Evolutionary conservation across 495 filamentous ascomycete species (phyloP).

Genomic region (Aspergillus indologenus): DNA sequence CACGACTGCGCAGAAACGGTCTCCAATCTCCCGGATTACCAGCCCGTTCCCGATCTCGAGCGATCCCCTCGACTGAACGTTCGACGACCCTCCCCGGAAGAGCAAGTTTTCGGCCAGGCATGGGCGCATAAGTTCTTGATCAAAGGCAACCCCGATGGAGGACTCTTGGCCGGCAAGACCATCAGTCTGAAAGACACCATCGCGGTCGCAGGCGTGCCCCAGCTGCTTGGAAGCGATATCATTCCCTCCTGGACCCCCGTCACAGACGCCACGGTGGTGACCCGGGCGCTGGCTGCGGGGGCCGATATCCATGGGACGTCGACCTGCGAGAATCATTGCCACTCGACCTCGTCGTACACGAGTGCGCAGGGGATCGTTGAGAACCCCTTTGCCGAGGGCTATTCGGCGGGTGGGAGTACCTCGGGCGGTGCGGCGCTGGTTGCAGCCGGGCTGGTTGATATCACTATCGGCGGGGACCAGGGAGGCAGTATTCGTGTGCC

Average conservation of each 20-base stretch:
- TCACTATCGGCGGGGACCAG: constrained; percentile 58
- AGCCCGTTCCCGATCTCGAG: constrained; percentile 24
- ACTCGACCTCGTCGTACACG: constrained; percentile 42
- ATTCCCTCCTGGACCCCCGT: constrained; percentile 38
- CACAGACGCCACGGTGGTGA: constrained; percentile 46
- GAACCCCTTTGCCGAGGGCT: constrained; percentile 47
- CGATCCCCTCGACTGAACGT: constrained; percentile 33
- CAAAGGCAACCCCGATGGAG: constrained; percentile 34
- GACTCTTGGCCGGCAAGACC: constrained; percentile 77
- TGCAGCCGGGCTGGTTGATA: constrained; percentile 45
- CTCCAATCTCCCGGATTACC: constrained; percentile 31
- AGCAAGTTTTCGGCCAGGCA: constrained; percentile 32
- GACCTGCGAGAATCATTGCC: constrained; percentile 48
- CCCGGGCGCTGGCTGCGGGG: constrained; percentile 45
- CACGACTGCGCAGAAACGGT: constrained; percentile 34
- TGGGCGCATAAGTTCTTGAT: constrained; percentile 35
- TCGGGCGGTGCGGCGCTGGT: constrained; percentile 57
- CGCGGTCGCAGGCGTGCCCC: constrained; percentile 39
- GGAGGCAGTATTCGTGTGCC: constrained; percentile 61
- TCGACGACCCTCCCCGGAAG: constrained; percentile 24
- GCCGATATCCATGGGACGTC: constrained; percentile 42
- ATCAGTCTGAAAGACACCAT: constrained; percentile 59
- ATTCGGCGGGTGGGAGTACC: constrained; percentile 55
- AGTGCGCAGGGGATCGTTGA: constrained; percentile 50
- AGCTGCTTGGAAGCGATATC: constrained; percentile 35